Conservation (phyloP, 140 eudicot species). For the Bidens hawaiensis region DNA sequence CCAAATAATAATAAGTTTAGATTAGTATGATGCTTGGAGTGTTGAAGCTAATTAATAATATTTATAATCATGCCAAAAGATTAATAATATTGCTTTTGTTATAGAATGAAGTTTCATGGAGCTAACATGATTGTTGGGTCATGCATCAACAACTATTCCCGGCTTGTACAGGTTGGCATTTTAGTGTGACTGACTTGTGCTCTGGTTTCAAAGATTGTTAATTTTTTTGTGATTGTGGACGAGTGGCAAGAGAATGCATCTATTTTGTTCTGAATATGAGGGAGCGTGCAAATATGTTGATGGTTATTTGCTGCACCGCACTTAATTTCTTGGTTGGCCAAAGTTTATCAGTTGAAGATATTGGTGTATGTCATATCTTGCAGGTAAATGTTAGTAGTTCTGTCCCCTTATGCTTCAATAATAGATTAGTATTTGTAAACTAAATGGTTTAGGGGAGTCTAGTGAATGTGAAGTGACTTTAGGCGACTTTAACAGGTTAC, state of each 20-base stretch:
- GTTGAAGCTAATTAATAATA: too few species aligned
- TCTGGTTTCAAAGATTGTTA: not conserved
- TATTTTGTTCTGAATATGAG: slow-evolving; percentile 76
- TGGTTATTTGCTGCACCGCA: slow-evolving; percentile 48
- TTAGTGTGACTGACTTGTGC: too few species aligned
- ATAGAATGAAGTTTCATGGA: slow-evolving; percentile 55
- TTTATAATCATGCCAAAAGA: not conserved
- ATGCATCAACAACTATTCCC: slow-evolving; percentile 34
- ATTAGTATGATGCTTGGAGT: too few species aligned
- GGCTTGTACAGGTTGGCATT: slow-evolving; percentile 40
- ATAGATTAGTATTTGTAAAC: not conserved
- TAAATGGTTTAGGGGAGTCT: not conserved
- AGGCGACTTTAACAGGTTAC: too few species aligned
- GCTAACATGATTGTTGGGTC: slow-evolving; percentile 50
- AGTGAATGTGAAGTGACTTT: too few species aligned
- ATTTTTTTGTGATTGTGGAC: slow-evolving; percentile 41
- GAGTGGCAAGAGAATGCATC: slow-evolving; percentile 79
- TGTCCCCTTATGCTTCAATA: not conserved
- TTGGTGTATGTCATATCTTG: slow-evolving; percentile 74
- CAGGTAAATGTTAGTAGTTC: slow-evolving; percentile 42
- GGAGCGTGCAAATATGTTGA: slow-evolving; percentile 76
- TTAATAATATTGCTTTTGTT: not conserved
- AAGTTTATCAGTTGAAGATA: slow-evolving; percentile 72
- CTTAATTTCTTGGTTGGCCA: slow-evolving; percentile 83
- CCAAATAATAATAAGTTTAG: too few species aligned